Evolutionary conservation across 768 basidiomycete genomes (phyloP).

Genomic region (Ephemerocybe angulata): DNA sequence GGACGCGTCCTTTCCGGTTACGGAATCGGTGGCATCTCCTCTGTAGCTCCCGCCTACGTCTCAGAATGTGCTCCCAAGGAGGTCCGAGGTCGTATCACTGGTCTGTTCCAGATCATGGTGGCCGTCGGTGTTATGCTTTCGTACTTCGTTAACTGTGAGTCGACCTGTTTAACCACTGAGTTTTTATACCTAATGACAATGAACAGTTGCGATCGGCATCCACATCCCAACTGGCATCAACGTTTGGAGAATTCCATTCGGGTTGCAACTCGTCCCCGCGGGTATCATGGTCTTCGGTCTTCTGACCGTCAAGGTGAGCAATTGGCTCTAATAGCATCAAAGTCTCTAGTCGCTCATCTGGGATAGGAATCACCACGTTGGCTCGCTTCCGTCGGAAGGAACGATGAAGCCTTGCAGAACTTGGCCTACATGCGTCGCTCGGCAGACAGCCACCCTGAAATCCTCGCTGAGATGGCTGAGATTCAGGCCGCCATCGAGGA

Average conservation of each 20-base stretch:
- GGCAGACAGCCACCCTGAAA: constrained; percentile 33
- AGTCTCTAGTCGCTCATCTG: not conserved
- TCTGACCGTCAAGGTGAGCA: constrained; percentile 54
- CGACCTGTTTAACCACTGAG: constrained; percentile 1
- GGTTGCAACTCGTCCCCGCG: constrained; percentile 70
- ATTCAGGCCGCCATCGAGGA: constrained; percentile 78
- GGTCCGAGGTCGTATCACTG: constrained; percentile 81
- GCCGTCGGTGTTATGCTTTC: constrained; percentile 83
- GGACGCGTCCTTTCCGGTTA: constrained; percentile 79
- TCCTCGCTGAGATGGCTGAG: constrained; percentile 68
- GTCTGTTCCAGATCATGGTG: constrained; percentile 82
- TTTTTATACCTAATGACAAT: not conserved
- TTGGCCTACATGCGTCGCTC: constrained; percentile 62
- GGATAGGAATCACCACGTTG: constrained; percentile 70
- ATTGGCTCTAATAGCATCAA: not conserved
- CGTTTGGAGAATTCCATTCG: constrained; percentile 73
- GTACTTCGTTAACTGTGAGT: constrained; percentile 75
- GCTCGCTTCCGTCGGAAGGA: constrained; percentile 61
- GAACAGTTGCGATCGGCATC: constrained; percentile 54
- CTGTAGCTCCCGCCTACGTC: constrained; percentile 83
- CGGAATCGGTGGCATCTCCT: constrained; percentile 78
- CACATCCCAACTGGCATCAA: constrained; percentile 44
- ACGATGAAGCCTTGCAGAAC: constrained; percentile 50
- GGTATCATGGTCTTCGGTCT: constrained; percentile 68
- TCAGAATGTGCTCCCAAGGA: constrained; percentile 86